Conservation (phyloP, 495 filamentous ascomycete genomes). For the Hyphodiscus hymeniophilus region DNA sequence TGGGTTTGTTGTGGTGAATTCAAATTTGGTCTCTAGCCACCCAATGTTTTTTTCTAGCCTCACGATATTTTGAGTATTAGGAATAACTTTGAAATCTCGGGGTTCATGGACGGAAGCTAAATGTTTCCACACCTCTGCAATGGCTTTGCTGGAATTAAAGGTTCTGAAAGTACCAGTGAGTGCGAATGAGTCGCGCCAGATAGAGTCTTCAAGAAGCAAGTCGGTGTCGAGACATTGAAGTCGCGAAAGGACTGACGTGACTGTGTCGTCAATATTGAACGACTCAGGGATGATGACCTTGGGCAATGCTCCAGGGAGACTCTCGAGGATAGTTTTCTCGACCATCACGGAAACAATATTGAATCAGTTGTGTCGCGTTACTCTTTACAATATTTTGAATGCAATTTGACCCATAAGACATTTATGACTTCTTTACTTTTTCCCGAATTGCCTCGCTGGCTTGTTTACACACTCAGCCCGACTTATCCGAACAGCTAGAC, state of each 20-base stretch:
- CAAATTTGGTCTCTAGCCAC: conserved; percentile 5
- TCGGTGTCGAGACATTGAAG: background rate
- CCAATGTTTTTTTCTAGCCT: background rate
- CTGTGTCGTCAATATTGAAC: background rate
- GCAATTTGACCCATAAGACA: too few relatives aligned
- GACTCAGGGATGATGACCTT: background rate
- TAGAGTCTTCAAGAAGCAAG: conserved; percentile 2
- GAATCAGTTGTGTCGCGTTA: too few relatives aligned
- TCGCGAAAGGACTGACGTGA: background rate
- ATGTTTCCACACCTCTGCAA: conserved; percentile 4
- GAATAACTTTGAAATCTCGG: background rate
- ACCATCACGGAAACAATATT: too few relatives aligned
- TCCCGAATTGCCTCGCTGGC: too few relatives aligned
- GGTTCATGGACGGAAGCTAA: background rate
- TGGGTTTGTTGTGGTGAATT: conserved; percentile 9
- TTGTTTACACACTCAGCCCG: too few relatives aligned
- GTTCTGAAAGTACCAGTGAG: conserved; percentile 9
- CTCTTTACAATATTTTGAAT: too few relatives aligned
- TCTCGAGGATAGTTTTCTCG: too few relatives aligned
- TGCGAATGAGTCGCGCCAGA: conserved; percentile 15
- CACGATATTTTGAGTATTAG: background rate
- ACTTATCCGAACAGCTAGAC: too few relatives aligned
- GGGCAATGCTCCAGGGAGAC: conserved; percentile 24
- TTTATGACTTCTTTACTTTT: too few relatives aligned
- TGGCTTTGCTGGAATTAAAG: conserved; percentile 1